Evolutionary conservation across 2,329 filamentous ascomycete species (phyloP).

Genomic region (Blastomyces gilchristii): DNA sequence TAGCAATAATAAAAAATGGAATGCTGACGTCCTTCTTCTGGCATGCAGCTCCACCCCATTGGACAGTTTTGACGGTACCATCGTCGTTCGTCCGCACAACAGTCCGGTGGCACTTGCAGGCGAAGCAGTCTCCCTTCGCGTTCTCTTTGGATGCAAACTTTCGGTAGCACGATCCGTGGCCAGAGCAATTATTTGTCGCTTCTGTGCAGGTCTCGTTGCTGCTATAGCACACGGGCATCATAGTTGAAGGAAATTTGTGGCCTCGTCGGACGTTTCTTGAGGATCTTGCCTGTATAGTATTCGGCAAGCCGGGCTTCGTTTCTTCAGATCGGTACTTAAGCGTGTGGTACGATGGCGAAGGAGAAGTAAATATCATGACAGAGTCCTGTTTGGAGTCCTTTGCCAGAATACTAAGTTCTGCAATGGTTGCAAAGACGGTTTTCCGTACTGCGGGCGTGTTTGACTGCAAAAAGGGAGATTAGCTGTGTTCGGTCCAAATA

Average conservation of each 20-base stretch:
- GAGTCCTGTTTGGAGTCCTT: constrained; percentile 46
- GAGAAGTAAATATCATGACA: constrained; percentile 47
- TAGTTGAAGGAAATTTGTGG: constrained; percentile 34
- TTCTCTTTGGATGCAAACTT: constrained; percentile 45
- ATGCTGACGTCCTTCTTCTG: constrained; percentile 85
- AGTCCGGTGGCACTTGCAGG: constrained; percentile 62
- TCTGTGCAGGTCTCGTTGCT: constrained; percentile 57
- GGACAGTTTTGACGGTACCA: constrained; percentile 49
- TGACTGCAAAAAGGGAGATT: constrained; percentile 25
- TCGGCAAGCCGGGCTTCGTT: constrained; percentile 4
- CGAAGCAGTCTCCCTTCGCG: constrained; percentile 53
- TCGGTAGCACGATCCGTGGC: constrained; percentile 66
- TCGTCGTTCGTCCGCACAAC: constrained; percentile 38
- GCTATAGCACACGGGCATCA: constrained; percentile 65
- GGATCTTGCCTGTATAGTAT: constrained; percentile 32
- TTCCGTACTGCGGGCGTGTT: constrained; percentile 2
- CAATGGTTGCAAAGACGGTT: constrained; percentile 15
- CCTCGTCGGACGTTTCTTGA: constrained; percentile 21
- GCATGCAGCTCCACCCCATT: constrained; percentile 79
- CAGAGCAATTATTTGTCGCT: constrained; percentile 67
- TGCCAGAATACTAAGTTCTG: constrained; percentile 41
- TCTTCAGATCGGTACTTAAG: constrained; percentile 7
- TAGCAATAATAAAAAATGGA: constrained; percentile 77
- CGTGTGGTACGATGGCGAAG: constrained; percentile 18
- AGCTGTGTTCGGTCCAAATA: constrained; percentile 33